Base-by-base conservation (phyloP, 75 land plant species). In the Sequoia sempervirens region DNA sequence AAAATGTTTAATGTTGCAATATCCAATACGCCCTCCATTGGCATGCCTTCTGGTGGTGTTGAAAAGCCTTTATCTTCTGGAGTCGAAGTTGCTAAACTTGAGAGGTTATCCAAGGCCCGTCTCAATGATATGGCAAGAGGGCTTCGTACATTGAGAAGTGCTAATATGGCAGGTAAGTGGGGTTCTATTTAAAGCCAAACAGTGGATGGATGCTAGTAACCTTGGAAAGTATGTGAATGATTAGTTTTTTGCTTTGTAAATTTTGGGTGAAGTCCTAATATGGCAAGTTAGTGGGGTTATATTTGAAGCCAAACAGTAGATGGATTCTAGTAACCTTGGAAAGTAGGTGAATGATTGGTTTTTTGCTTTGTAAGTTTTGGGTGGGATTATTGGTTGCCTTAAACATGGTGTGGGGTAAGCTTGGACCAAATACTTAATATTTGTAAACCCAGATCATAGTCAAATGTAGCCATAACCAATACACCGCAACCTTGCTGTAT, bases 111-210 rank as follows among this genome's bases (percentile, higher is more conserved):
- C 36, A 92, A 84, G 82, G 85, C 87, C 38, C 93, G 87, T 74
- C 93, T 97, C 41, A 92, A 93, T 91, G 97, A 93, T 13, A 96
- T 98, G 88, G 90, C 97, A 11, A 92, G 91, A 84, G 97, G 96
- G 79, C 94, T 98, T 45, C 90, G 95, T 54, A 80, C 92, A 75
- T 93, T 93, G 68, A 79, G 84, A 41, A 89, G 79, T 81, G 96
- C 92, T 85, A 93, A 98, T 85, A 86, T 98, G 93, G 87, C 97
- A 84, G 99, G 99, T 98, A 87, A 76, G 83, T 32, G 54, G 40
- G n/a, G 38, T 45, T 84, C 37, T 43, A 8, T 50, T 45, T 11
- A 11, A n/a, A 78, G 45, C 80, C 14, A 78, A 78, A 23, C 52
- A 45, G 15, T 72, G 26, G 45, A 79, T 75, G 83, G 9, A 83